A percentile compares a stretch with the other conserved stretches of the same genome.
These are phyloP conservation scores for Chimonanthus salicifolius DNA, from an alignment of 164 flowering plant species.

Conservation along the genomic window DNA sequence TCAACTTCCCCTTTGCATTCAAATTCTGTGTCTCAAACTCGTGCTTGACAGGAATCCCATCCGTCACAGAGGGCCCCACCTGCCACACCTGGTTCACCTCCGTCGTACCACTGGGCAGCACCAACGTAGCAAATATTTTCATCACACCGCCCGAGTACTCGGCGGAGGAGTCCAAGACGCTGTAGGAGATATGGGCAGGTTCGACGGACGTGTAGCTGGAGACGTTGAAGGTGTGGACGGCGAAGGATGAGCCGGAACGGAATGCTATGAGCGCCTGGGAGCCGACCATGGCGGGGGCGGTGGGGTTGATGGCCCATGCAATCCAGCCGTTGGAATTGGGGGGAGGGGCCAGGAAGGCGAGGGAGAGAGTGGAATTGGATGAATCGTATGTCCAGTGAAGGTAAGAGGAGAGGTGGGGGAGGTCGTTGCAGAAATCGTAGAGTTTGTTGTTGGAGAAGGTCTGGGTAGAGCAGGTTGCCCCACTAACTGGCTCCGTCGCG, in stretches of 20 bases:
- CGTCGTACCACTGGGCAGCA: constrained; percentile 23
- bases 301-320: constrained; percentile 62
- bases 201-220: constrained; percentile 17
- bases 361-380: constrained; percentile 25
- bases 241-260: constrained; percentile 22
- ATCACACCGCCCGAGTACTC: constrained; percentile 29
- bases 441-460: constrained; percentile 20
- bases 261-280: constrained; percentile 44
- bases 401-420: constrained; percentile 36
- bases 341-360: constrained; percentile 45
- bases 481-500: background rate
- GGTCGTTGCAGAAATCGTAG: constrained; percentile 35
- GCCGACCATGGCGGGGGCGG: constrained; percentile 37
- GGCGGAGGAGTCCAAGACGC: constrained; percentile 24
- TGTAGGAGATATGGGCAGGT: constrained; percentile 24
- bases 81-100: constrained; percentile 81
- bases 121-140: constrained; percentile 41
- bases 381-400: constrained; percentile 47
- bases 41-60: constrained; percentile 37
- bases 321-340: constrained; percentile 40
- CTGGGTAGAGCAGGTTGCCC: constrained; percentile 35
- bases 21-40: constrained; percentile 32
- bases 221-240: constrained; percentile 33
- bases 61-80: constrained; percentile 44
- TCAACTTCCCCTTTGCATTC: constrained; percentile 35